A percentile compares a stretch with the other conserved stretches of the same genome.
Conservation (phyloP, 208 protist genomes). For the Leishmania turanica region DNA sequence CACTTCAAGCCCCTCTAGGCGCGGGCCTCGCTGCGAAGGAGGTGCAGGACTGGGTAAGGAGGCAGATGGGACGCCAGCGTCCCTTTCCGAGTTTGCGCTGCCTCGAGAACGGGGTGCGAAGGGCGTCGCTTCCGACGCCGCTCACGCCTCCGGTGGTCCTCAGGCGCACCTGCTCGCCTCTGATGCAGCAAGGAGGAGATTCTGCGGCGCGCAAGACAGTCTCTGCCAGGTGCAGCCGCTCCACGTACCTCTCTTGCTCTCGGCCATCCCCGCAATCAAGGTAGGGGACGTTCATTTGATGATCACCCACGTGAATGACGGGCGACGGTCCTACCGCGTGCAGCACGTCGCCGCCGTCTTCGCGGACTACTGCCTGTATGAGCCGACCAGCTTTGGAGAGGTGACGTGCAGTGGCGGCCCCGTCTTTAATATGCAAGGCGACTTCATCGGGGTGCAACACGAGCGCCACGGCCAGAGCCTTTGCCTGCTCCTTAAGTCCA, state of each 20-base stretch:
- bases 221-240: slow-evolving; percentile 68
- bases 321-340: slow-evolving; percentile 60
- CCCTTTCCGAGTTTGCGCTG: neutral
- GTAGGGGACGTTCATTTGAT: slow-evolving; percentile 81
- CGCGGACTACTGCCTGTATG: slow-evolving; percentile 77
- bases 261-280: slow-evolving; percentile 44
- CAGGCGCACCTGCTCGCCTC: neutral
- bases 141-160: neutral
- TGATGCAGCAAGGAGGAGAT: neutral
- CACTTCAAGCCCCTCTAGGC: neutral
- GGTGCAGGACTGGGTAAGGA: neutral
- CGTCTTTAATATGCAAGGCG: slow-evolving; percentile 78
- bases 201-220: slow-evolving; percentile 11
- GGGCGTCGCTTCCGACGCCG: neutral
- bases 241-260: slow-evolving; percentile 76
- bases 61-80: neutral
- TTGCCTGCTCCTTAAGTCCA: slow-evolving; percentile 62
- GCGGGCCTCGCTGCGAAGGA: neutral
- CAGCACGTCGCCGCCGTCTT: slow-evolving; percentile 57
- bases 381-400: slow-evolving; percentile 29
- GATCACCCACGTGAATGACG: slow-evolving; percentile 66
- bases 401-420: slow-evolving; percentile 77
- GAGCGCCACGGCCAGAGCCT: slow-evolving; percentile 53
- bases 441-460: slow-evolving; percentile 89
- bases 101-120: neutral